Base-by-base conservation (phyloP, 2,329 filamentous ascomycete genomes). In the Aureobasidium sp. region DNA sequence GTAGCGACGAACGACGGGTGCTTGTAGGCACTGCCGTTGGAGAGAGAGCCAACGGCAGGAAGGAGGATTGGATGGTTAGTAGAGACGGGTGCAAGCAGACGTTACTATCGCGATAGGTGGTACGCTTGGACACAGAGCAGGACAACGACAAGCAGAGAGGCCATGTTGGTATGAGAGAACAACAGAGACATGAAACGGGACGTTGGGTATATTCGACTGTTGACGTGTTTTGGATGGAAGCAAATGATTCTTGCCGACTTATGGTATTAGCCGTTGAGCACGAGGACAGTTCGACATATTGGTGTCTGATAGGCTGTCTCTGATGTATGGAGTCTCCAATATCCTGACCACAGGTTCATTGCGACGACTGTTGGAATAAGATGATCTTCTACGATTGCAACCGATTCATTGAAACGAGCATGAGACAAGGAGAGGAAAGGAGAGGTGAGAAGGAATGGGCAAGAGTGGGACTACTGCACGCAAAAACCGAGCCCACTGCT, bases 141-240 rank as follows among this genome's bases (percentile, higher is more conserved):
- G 27, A 5, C 57, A 42, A 50, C 57, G 45, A 14, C 48, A 51
- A 39, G 32, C 49, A 39, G 42, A 27, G 21, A 21, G n/a, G 21
- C 16, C 30, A 45, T 45, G 30, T 11, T 48, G 30, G 48, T 59
- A 21, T 21, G 21, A 41, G 25, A 59, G 34, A 59, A 45, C 41
- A 59, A 59, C 44, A 32, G 25, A 59, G 57, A 59, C 57, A 34
- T 59, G 57, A 59, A 59, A 59, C 57, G 57, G 57, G 44, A 50
- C 27, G 45, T 59, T 42, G 48, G 54, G 45, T 59, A 59, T 41
- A 48, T 59, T 50, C 37, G 45, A 59, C 45, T 41, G 57, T 59
- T 50, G 57, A 21, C 10, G 27, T 59, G 57, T 59, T 59, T 59
- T 49, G 29, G 30, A n/a, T 42, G 55, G 36, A 48, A 32, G 57